Percentiles rank a stretch among this genome's conserved stretches.
These are phyloP conservation scores for Sonneratia caseolaris DNA, from an alignment of 345 rosid genomes.

Conservation along the genomic window DNA sequence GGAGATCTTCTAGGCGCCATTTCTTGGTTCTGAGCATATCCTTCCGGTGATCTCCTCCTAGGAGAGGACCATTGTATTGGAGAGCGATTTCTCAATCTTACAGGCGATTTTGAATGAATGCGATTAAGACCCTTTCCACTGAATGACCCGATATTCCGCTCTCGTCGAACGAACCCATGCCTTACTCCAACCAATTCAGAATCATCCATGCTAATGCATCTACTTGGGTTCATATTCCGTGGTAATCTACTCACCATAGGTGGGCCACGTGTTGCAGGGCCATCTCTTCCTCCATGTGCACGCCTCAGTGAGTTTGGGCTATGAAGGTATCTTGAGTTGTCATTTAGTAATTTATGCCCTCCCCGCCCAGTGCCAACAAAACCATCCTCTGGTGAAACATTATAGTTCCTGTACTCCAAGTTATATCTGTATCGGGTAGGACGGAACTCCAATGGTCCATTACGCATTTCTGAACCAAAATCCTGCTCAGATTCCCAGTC, in stretches of 20 bases:
- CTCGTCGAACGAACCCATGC: conserved; percentile 48
- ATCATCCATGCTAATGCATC: conserved; percentile 41
- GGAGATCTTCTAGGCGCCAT: conserved; percentile 54
- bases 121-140: conserved; percentile 43
- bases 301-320: conserved; percentile 39
- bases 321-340: conserved; percentile 30
- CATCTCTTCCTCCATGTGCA: conserved; percentile 41
- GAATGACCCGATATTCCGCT: conserved; percentile 38
- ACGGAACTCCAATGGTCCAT: conserved; percentile 23
- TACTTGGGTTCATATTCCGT: conserved; percentile 32
- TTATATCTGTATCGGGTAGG: conserved; percentile 30
- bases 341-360: conserved; percentile 45
- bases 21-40: conserved; percentile 48
- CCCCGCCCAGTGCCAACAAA: conserved; percentile 45
- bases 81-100: conserved; percentile 47
- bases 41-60: conserved; percentile 68
- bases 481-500: conserved; percentile 46
- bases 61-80: conserved; percentile 64
- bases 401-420: conserved; percentile 40
- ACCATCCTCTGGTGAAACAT: conserved; percentile 35
- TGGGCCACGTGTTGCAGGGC: conserved; percentile 29
- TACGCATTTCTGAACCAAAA: conserved; percentile 28
- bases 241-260: conserved; percentile 43
- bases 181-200: conserved; percentile 51
- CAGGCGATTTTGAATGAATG: conserved; percentile 60